Evolutionary conservation across 768 basidiomycete species (phyloP).

Genomic region (Mycena haematopus): DNA sequence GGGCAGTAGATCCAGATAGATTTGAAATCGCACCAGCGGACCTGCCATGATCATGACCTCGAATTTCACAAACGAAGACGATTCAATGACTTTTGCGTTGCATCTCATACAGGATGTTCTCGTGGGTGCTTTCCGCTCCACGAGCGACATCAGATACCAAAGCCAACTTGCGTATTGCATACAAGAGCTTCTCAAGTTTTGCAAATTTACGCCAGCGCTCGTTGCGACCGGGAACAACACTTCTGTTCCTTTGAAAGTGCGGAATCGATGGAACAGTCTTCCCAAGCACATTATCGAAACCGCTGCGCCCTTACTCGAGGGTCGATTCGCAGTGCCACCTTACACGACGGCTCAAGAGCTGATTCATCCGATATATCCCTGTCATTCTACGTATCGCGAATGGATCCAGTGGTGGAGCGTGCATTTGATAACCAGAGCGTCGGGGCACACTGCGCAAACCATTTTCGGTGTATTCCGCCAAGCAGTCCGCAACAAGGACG

Average conservation of each 20-base stretch:
- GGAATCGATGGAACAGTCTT: conserved; percentile 78
- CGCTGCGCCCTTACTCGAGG: conserved; percentile 81
- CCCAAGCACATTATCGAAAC: conserved; percentile 88
- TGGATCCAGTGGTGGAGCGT: conserved; percentile 94
- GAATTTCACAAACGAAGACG: conserved; percentile 82
- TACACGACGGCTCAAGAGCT: conserved; percentile 43
- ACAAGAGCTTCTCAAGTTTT: conserved; percentile 88
- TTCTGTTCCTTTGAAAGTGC: conserved; percentile 67
- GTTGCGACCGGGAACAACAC: conserved; percentile 57
- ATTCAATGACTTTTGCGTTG: conserved; percentile 79
- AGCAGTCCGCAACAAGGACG: conserved; percentile 86
- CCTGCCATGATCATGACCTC: conserved; percentile 73
- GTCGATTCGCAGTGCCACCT: conserved; percentile 62
- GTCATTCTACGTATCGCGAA: conserved; percentile 85
- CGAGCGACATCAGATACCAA: conserved; percentile 94
- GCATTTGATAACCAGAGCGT: conserved; percentile 74
- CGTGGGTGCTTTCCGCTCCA: conserved; percentile 89
- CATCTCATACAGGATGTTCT: conserved; percentile 88
- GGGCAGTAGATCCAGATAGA: conserved; percentile 95
- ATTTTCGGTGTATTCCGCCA: conserved; percentile 84
- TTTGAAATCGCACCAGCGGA: conserved; percentile 69
- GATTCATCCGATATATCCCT: conserved; percentile 80
- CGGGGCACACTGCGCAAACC: conserved; percentile 59
- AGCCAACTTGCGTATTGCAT: conserved; percentile 88
- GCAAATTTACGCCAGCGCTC: conserved; percentile 82